Evolutionary conservation across 495 filamentous ascomycete genomes (phyloP), one percentile per base, ranked within the genome.

Genomic region (Penicillium cinerascens): DNA sequence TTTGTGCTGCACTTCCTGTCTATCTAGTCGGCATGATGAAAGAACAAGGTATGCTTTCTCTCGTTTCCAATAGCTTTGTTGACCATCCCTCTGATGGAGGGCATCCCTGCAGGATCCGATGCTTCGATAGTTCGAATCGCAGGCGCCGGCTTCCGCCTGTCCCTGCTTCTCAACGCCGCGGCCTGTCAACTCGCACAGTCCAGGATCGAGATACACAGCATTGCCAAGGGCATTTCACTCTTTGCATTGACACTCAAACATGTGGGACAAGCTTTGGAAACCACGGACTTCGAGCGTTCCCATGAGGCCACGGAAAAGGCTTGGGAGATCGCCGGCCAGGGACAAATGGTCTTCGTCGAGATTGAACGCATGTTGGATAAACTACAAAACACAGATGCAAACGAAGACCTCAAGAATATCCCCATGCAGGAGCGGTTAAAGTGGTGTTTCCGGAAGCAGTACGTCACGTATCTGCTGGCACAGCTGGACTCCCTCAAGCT

Each of bases 401-500:
- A 70, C 9, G 65, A 63, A 4, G 48, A 68, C 13, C 40, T 70
- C 27, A 60, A 53, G 29, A 49, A 52, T 15, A 64, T 72, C 18
- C 61, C 64, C 2, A 52, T 75, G 17, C 65, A 62, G n/a, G 66
- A 76, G 27, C 69, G 67, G 29, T 49, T 74, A 40, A 74, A 71
- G 29, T 73, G 70, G 66, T 76, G 69, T 43, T 77, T 76, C 44
- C 69, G 67, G 54, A 74, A 71, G 49, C 66, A 71, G 40, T 69
- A 73, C 43, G 68, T 75, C 35, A 69, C 70, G 1, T 77, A 77
- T 54, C 57, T 78, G 8, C 44, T 78, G 39, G 74, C 71, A 9
- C 72, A 75, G 27, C 54, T 78, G 6, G 75, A 78, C 26, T 71
- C 69, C 18, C 61, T 78, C 22, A 77, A 77, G 42, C 54, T 77